Conservation (phyloP, 352 stramenopile genomes). For the Phytophthora uliginosa region DNA sequence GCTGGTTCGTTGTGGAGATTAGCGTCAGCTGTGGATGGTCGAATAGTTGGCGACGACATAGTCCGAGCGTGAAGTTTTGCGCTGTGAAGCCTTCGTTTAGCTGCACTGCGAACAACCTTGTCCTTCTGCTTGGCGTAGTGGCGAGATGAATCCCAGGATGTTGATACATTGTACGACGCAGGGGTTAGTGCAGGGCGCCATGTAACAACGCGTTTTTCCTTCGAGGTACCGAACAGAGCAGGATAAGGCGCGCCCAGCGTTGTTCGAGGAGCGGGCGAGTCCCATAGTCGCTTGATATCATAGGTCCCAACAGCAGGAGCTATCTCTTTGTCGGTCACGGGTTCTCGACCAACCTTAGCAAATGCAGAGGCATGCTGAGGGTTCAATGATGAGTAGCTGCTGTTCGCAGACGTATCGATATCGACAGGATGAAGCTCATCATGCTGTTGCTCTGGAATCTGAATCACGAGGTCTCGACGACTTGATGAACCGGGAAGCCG, state of each 20-base stretch:
- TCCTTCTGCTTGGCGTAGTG: slow-evolving; percentile 71
- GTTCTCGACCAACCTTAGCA: slow-evolving; percentile 21
- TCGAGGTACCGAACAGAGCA: slow-evolving; percentile 58
- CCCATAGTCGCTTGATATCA: slow-evolving; percentile 61
- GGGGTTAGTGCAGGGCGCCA: slow-evolving; percentile 57
- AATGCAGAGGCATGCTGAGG: slow-evolving; percentile 23
- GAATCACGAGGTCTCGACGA: slow-evolving; percentile 7
- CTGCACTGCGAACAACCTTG: slow-evolving; percentile 37
- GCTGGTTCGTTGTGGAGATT: slow-evolving; percentile 5
- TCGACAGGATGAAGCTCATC: slow-evolving; percentile 5
- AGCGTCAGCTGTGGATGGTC: slow-evolving; percentile 8
- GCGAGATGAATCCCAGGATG: slow-evolving; percentile 63
- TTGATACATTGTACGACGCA: slow-evolving; percentile 44
- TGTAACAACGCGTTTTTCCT: slow-evolving; percentile 51
- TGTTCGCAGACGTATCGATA: neutral
- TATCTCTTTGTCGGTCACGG: slow-evolving; percentile 1
- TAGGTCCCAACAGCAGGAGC: slow-evolving; percentile 46
- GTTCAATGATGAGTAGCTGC: slow-evolving; percentile 31
- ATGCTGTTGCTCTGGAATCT: slow-evolving; percentile 17
- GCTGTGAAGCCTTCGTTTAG: slow-evolving; percentile 31
- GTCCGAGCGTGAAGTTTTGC: slow-evolving; percentile 20
- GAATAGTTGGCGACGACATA: slow-evolving; percentile 27
- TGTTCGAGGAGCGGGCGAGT: slow-evolving; percentile 20
- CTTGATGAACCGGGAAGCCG: slow-evolving; percentile 14
- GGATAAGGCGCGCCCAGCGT: slow-evolving; percentile 35